Evolutionary conservation across 805 yeast species (phyloP), one percentile per base, ranked within the genome.

Genomic region (Myxozyma vanderwaltii): DNA sequence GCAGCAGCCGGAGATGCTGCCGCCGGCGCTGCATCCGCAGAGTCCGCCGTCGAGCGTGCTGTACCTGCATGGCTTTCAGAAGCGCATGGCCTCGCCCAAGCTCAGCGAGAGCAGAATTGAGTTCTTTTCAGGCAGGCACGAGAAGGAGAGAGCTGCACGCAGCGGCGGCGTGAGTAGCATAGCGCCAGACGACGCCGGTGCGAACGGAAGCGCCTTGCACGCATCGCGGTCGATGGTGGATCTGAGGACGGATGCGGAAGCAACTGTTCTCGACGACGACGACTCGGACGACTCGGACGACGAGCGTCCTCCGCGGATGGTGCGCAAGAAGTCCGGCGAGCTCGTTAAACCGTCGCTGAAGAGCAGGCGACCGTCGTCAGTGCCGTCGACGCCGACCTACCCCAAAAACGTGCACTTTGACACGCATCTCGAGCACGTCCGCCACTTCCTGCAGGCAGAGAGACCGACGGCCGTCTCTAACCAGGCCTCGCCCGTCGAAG

Each of bases 321-420:
- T 89, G 2, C 83, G 95, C 50, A 91, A 91, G 72, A 91, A 91
- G 72, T 83, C 90, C 0, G 97, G 96, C n/a, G 96, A 90, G 70
- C 75, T 88, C 45, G 86, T 89, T 46, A 88, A 88, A 69, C 83
- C 91, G 1, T 85, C 89, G 13, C 76, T 89, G 56, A 86, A 86
- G 68, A 47, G 58, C 23, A 71, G 67, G 38, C 71, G 76, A 23
- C 71, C 74, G 47, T 63, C 68, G 48, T 67, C 73, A 24, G 70
- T 73, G 67, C 78, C 80, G 10, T 70, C 74, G 63, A 70, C 75
- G 74, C 59, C 82, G 76, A 8, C 91, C 88, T 19, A 81, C 69
- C 79, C 83, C 65, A 86, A 85, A 69, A 87, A 82, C 70, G 97
- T 90, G 6, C 96, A 89, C 76, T 90, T 90, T 70, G 91, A 88